Conservation (phyloP, 2,329 filamentous ascomycete genomes). For the Aspergillus udagawae region DNA sequence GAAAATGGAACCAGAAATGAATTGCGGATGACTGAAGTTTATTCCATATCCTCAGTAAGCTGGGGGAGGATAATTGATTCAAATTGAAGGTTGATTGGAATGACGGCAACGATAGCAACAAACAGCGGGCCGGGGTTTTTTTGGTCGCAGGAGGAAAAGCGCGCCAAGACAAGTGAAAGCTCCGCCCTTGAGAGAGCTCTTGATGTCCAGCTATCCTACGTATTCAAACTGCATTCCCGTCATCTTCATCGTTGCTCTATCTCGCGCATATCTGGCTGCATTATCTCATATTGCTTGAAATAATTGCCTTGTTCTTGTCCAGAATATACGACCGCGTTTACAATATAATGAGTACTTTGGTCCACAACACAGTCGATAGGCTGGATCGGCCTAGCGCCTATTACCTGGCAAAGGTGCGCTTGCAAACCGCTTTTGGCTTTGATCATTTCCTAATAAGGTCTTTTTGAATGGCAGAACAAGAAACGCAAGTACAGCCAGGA, state of each 20-base stretch:
- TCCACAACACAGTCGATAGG: conserved; percentile 69
- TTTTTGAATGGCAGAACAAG: conserved; percentile 57
- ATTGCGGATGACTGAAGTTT: not conserved
- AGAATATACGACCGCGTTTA: not conserved
- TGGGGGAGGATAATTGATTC: not conserved
- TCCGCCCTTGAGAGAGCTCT: not conserved
- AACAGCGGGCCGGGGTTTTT: conserved; percentile 6
- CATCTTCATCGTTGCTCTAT: not conserved
- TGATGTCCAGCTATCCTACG: not conserved
- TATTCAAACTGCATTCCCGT: not conserved
- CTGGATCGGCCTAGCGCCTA: conserved; percentile 95
- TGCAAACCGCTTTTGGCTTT: not conserved
- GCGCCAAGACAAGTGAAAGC: conserved; percentile 14
- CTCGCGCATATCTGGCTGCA: no score
- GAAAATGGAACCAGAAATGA: not conserved
- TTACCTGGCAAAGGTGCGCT: conserved; percentile 69
- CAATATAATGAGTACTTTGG: conserved; percentile 24
- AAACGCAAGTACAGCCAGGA: conserved; percentile 62
- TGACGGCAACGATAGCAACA: not conserved
- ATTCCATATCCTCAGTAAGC: not conserved
- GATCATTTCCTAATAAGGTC: not conserved
- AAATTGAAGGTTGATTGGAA: not conserved
- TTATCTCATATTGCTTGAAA: not conserved
- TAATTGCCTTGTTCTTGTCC: not conserved
- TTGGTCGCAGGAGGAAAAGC: conserved; percentile 2